Conservation (phyloP, 768 basidiomycete species). For the Leucocoprinus birnbaumii region DNA sequence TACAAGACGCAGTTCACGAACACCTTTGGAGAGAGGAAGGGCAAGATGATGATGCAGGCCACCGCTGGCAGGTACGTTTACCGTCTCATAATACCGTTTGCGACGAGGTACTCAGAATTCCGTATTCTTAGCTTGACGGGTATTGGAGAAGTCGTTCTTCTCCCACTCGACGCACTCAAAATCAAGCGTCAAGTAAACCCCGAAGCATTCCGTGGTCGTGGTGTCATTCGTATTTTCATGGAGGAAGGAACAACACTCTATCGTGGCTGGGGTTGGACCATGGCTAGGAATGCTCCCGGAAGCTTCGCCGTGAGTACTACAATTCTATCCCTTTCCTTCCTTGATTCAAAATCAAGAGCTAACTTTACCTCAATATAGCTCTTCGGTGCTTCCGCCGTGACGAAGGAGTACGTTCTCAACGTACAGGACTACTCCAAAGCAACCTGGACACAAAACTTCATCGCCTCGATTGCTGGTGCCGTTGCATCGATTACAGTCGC, state of each 20-base stretch:
- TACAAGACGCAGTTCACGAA: slow-evolving; percentile 81
- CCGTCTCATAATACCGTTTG: background rate
- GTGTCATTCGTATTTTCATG: slow-evolving; percentile 81
- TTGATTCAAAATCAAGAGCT: background rate
- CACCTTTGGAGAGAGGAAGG: slow-evolving; percentile 89
- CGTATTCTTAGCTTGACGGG: slow-evolving; percentile 53
- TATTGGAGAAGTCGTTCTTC: slow-evolving; percentile 98
- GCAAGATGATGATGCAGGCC: slow-evolving; percentile 95
- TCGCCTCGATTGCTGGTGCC: slow-evolving; percentile 92
- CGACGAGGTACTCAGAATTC: slow-evolving; percentile 5
- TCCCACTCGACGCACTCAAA: slow-evolving; percentile 95
- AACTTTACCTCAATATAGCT: slow-evolving; percentile 50
- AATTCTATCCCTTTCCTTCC: background rate
- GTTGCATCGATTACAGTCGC: slow-evolving; percentile 95
- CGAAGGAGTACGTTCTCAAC: slow-evolving; percentile 91
- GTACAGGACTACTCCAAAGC: slow-evolving; percentile 89
- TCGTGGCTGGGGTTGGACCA: slow-evolving; percentile 98
- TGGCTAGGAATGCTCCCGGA: slow-evolving; percentile 96
- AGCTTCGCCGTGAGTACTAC: slow-evolving; percentile 83
- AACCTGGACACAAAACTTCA: slow-evolving; percentile 97
- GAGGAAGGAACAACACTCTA: slow-evolving; percentile 94
- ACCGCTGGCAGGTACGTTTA: slow-evolving; percentile 77
- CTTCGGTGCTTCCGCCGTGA: slow-evolving; percentile 92
- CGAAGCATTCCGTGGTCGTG: slow-evolving; percentile 95
- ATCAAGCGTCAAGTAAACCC: slow-evolving; percentile 99